A percentile compares a stretch with the other conserved stretches of the same genome.
Conservation (phyloP, 208 protist genomes). For the Endotrypanum monterogeii region DNA sequence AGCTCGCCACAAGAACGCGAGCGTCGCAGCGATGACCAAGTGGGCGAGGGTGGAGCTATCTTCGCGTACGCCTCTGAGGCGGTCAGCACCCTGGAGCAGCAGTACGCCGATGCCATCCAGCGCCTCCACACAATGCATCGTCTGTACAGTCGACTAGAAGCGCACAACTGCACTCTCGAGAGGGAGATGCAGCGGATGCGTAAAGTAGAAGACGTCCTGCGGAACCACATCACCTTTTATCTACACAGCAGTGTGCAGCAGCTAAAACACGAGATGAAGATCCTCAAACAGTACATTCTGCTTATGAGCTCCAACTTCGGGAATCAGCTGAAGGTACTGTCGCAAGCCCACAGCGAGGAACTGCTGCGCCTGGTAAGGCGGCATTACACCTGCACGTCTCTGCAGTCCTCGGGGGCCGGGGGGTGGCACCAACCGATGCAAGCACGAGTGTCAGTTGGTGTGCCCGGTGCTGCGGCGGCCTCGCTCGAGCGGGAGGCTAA, state of each 20-base stretch:
- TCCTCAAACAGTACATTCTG: constrained; percentile 41
- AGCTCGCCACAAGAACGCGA: constrained; percentile 10
- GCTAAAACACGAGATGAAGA: constrained; percentile 37
- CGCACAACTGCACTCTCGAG: constrained; percentile 22
- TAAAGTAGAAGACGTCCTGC: constrained; percentile 12
- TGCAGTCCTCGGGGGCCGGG: constrained; percentile 24
- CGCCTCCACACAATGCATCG: constrained; percentile 38
- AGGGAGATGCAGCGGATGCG: constrained; percentile 22
- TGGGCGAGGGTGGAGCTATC: neutral
- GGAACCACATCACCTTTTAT: constrained; percentile 22
- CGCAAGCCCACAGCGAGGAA: constrained; percentile 28
- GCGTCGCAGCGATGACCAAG: neutral
- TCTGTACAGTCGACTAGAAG: constrained; percentile 30
- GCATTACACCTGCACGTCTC: constrained; percentile 13
- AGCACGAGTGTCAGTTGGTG: constrained; percentile 21
- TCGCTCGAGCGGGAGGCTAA: neutral
- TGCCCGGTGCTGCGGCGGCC: neutral
- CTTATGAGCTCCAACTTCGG: constrained; percentile 46
- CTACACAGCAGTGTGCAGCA: constrained; percentile 43
- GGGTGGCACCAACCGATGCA: constrained; percentile 12
- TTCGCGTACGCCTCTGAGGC: constrained; percentile 38
- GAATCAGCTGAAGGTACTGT: constrained; percentile 26
- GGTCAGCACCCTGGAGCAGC: constrained; percentile 47
- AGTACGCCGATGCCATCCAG: constrained; percentile 43
- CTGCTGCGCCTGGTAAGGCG: constrained; percentile 11